Evolutionary conservation across 2,329 filamentous ascomycete genomes (phyloP).

Genomic region (Akanthomyces uredinophilus): DNA sequence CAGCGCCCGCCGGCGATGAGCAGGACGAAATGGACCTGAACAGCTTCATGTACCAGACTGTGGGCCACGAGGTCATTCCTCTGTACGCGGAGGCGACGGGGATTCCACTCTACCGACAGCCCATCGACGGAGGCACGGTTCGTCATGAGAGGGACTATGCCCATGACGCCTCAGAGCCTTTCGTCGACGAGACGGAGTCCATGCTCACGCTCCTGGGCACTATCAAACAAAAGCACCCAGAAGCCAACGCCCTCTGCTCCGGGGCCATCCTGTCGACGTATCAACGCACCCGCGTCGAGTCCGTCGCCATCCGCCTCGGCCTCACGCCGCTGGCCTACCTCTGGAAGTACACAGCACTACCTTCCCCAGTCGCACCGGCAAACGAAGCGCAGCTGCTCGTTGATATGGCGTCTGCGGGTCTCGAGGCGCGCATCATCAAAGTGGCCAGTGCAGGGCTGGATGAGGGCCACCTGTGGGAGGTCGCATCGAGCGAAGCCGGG

Average conservation of each 20-base stretch:
- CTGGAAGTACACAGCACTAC: slow-evolving; percentile 83
- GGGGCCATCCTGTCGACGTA: slow-evolving; percentile 94
- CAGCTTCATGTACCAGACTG: slow-evolving; percentile 99
- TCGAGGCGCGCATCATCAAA: slow-evolving; percentile 91
- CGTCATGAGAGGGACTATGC: slow-evolving; percentile 69
- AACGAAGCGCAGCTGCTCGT: slow-evolving; percentile 59
- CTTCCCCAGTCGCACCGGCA: slow-evolving; percentile 34
- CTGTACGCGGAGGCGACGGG: slow-evolving; percentile 75
- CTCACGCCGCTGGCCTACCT: slow-evolving; percentile 79
- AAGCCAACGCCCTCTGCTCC: slow-evolving; percentile 79
- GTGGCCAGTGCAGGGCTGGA: slow-evolving; percentile 87
- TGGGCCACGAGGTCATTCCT: slow-evolving; percentile 81
- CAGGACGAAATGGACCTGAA: slow-evolving; percentile 58
- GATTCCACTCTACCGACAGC: slow-evolving; percentile 76
- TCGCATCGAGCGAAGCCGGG: slow-evolving; percentile 58
- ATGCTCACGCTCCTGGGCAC: slow-evolving; percentile 68
- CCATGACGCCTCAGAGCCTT: slow-evolving; percentile 21
- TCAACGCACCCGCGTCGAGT: slow-evolving; percentile 93
- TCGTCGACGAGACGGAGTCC: slow-evolving; percentile 82
- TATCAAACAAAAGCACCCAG: slow-evolving; percentile 65
- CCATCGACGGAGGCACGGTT: slow-evolving; percentile 67
- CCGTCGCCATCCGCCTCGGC: slow-evolving; percentile 77
- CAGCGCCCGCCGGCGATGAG: slow-evolving; percentile 9
- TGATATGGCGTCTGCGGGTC: slow-evolving; percentile 73
- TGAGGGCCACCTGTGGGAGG: slow-evolving; percentile 72